Evolutionary conservation across 75 land plant species (phyloP).

Genomic region (Larix kaempferi): DNA sequence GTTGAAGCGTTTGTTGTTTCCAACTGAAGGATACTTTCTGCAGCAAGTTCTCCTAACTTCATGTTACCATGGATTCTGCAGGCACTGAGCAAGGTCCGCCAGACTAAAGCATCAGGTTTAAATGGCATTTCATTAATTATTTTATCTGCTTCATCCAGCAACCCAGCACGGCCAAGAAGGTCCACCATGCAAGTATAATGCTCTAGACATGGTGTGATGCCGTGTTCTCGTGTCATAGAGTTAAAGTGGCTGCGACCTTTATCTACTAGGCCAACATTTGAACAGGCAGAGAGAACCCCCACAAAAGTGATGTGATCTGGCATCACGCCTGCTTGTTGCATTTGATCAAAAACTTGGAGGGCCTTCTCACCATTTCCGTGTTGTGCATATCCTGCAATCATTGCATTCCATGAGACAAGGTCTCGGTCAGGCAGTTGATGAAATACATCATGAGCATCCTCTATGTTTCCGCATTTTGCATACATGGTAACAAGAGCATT

Average conservation of each 20-base stretch:
- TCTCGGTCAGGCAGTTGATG: constrained; percentile 25
- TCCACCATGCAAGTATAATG: constrained; percentile 22
- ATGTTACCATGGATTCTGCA: constrained; percentile 19
- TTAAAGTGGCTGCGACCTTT: constrained; percentile 13
- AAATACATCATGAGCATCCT: constrained; percentile 39
- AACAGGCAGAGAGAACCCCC: constrained; percentile 16
- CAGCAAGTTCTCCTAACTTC: constrained; percentile 6
- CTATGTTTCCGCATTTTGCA: constrained; percentile 53
- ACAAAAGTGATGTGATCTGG: constrained; percentile 18
- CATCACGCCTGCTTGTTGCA: constrained; percentile 19
- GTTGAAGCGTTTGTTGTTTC: constrained; percentile 7
- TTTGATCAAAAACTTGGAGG: constrained; percentile 34
- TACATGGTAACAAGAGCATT: constrained; percentile 67
- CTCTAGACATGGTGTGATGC: constrained; percentile 13
- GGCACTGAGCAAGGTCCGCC: constrained; percentile 19
- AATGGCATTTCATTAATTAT: constrained; percentile 12
- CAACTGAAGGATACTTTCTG: constrained; percentile 6
- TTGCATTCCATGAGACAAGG: constrained; percentile 41
- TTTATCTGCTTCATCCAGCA: constrained; percentile 15
- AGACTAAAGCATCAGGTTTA: constrained; percentile 6
- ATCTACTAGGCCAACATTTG: constrained; percentile 11
- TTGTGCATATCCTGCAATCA: constrained; percentile 47
- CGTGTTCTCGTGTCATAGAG: constrained; percentile 5
- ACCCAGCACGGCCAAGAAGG: constrained; percentile 22
- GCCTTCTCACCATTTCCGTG: constrained; percentile 40